A percentile compares a stretch with the other conserved stretches of the same genome.
phyloP scores from a whole-genome alignment of 164 flowering plant species.

The Warburgia ugandensis region DNA sequence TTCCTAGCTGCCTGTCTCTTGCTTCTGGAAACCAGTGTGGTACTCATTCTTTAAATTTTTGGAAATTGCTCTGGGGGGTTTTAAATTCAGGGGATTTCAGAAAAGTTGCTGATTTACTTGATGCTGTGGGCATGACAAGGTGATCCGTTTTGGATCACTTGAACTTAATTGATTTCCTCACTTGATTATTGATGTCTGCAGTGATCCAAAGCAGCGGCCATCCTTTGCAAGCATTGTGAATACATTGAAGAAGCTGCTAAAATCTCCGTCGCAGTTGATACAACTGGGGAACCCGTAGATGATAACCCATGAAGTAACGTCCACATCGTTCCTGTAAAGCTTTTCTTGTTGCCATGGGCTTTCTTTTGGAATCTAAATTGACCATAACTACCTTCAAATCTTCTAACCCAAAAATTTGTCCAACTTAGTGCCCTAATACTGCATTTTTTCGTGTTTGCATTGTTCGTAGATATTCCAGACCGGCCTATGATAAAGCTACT shows the following conservation, averaged over 20 bases:
- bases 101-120: background rate
- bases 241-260: conserved; percentile 70
- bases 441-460: too few species aligned
- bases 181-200: conserved; percentile 19
- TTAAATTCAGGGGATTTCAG: too few species aligned
- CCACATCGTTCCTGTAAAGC: background rate
- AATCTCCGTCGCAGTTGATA: conserved; percentile 54
- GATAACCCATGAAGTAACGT: background rate
- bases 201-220: conserved; percentile 80
- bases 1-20: too few species aligned
- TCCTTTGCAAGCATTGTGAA: conserved; percentile 58
- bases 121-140: background rate
- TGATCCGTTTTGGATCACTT: background rate
- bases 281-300: conserved; percentile 37
- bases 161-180: background rate
- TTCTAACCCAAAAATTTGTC: too few species aligned
- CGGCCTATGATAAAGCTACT: too few species aligned
- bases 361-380: background rate
- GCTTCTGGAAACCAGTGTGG: too few species aligned
- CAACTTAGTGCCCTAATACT: too few species aligned
- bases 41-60: too few species aligned
- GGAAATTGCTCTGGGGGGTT: too few species aligned
- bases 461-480: too few species aligned
- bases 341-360: background rate
- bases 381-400: background rate